These are phyloP conservation scores for Lactarius vividus DNA, from an alignment of 768 basidiomycete species.

Conservation along the genomic window DNA sequence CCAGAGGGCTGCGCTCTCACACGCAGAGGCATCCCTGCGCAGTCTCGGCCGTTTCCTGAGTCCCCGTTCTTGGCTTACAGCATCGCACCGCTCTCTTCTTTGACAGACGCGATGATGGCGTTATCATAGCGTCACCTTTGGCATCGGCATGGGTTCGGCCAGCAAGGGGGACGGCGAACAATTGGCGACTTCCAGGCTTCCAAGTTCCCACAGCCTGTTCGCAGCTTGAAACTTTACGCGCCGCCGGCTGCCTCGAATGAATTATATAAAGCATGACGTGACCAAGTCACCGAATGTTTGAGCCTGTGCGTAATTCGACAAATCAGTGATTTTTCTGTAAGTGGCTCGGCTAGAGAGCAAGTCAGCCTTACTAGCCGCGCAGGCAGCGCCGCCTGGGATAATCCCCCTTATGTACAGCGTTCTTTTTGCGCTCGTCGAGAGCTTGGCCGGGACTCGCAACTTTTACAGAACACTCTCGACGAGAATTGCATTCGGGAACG, in stretches of 20 bases:
- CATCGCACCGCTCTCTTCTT: background rate
- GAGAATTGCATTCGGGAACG: background rate
- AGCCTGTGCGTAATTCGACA: background rate
- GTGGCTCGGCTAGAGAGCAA: background rate
- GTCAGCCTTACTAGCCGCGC: background rate
- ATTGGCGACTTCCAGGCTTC: background rate
- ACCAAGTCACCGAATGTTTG: background rate
- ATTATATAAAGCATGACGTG: constrained; percentile 1
- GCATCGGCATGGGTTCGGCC: background rate
- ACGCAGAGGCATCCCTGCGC: background rate
- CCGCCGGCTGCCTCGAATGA: background rate
- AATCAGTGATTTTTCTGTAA: background rate
- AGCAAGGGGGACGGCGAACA: background rate
- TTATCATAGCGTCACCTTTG: background rate
- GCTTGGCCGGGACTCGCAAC: background rate
- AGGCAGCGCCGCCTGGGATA: background rate
- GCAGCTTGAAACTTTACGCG: background rate
- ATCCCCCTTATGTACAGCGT: background rate
- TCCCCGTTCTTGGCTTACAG: background rate
- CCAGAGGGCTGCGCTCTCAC: background rate
- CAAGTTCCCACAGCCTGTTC: background rate
- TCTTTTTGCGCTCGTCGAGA: background rate
- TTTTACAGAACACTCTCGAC: background rate
- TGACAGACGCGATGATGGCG: background rate
- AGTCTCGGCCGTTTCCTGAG: background rate